phyloP scores from a whole-genome alignment of 208 protist species.

The Trypanosoma platydactyli region DNA sequence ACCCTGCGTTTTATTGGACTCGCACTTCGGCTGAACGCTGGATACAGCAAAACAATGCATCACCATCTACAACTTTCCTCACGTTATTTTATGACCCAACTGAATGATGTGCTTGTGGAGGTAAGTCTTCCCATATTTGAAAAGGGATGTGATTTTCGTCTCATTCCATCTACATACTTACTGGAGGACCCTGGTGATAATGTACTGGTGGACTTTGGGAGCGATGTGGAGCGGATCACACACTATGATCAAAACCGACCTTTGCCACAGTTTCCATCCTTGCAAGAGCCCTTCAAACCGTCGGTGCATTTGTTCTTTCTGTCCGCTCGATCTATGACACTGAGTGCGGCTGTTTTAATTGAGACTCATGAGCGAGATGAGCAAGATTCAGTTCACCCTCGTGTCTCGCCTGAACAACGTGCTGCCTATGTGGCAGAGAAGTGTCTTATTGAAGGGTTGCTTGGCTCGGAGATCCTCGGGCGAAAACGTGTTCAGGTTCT shows the following conservation, averaged over 20 bases:
- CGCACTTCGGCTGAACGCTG: constrained; percentile 73
- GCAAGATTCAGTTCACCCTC: constrained; percentile 52
- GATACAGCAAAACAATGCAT: constrained; percentile 81
- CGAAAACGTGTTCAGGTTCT: constrained; percentile 60
- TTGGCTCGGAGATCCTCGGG: constrained; percentile 45
- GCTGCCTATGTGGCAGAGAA: constrained; percentile 50
- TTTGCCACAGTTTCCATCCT: constrained; percentile 40
- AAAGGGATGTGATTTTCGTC: constrained; percentile 25
- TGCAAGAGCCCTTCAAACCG: constrained; percentile 56
- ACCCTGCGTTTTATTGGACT: constrained; percentile 66
- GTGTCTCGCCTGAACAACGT: constrained; percentile 45
- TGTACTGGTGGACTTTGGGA: constrained; percentile 51
- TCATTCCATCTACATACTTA: constrained; percentile 63
- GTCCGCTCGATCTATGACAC: constrained; percentile 51
- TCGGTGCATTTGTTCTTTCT: constrained; percentile 83
- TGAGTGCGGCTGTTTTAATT: constrained; percentile 56
- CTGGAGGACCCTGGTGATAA: constrained; percentile 42
- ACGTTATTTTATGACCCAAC: constrained; percentile 78
- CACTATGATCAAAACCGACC: constrained; percentile 63
- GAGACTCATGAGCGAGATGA: constrained; percentile 61
- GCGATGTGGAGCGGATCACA: constrained; percentile 70
- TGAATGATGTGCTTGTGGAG: constrained; percentile 74
- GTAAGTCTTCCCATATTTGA: constrained; percentile 68
- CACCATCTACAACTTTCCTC: constrained; percentile 69
- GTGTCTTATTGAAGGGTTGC: constrained; percentile 57